Evolutionary conservation across 228 moss, liverwort and hornwort species (phyloP).

Genomic region (Sphagnum fallax): DNA sequence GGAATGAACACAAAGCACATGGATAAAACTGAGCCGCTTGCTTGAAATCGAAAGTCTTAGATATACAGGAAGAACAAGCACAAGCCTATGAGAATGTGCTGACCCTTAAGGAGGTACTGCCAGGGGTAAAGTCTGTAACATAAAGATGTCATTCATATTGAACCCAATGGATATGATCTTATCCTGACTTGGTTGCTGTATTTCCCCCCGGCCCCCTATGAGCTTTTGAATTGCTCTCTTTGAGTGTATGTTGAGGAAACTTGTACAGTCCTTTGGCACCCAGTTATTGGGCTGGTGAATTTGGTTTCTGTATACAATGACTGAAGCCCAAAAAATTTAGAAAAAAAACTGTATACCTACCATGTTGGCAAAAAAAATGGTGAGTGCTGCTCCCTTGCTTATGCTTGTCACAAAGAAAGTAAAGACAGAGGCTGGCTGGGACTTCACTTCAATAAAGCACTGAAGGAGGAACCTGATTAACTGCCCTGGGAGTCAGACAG

Average conservation of each 20-base stretch:
- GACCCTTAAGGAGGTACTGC: slow-evolving; percentile 1
- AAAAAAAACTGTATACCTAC: slow-evolving; percentile 4
- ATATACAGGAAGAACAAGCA: slow-evolving; percentile 13
- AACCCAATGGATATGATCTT: slow-evolving; percentile 15
- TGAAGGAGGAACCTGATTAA: not conserved
- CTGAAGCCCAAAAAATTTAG: slow-evolving; percentile 9
- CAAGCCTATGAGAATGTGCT: slow-evolving; percentile 27
- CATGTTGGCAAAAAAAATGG: slow-evolving; percentile 7
- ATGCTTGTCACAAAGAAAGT: slow-evolving; percentile 1
- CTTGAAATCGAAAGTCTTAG: not conserved
- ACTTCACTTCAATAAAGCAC: not conserved
- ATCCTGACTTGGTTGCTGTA: slow-evolving; percentile 9
- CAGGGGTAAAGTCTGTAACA: slow-evolving; percentile 3
- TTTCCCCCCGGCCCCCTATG: slow-evolving; percentile 11
- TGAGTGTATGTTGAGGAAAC: slow-evolving; percentile 8
- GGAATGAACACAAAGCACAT: no score
- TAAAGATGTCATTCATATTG: slow-evolving; percentile 26
- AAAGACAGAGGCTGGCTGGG: slow-evolving; percentile 4
- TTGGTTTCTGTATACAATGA: slow-evolving; percentile 45
- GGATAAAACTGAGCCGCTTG: no score
- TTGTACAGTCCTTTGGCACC: slow-evolving; percentile 45
- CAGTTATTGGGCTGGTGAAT: slow-evolving; percentile 45
- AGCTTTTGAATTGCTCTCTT: slow-evolving; percentile 36
- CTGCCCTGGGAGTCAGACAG: slow-evolving; percentile 36
- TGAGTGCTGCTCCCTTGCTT: slow-evolving; percentile 1